These are phyloP conservation scores for Kuraishia cidri DNA, from an alignment of 805 yeast species.

Conservation along the genomic window DNA sequence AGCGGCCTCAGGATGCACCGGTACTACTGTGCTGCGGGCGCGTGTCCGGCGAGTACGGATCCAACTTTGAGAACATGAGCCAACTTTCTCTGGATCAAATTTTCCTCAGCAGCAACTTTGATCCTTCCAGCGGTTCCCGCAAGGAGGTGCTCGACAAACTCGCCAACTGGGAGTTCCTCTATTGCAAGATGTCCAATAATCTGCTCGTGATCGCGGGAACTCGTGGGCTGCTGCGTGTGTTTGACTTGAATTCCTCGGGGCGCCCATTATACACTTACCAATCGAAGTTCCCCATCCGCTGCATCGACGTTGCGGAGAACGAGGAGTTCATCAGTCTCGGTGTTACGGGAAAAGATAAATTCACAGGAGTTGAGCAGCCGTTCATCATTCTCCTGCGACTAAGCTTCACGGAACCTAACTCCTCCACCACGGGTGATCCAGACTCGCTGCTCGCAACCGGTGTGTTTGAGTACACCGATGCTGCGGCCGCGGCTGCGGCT, in stretches of 20 bases:
- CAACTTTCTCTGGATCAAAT: slow-evolving; percentile 12
- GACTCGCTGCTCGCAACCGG: slow-evolving; percentile 1
- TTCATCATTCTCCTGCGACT: slow-evolving; percentile 47
- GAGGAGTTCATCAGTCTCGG: slow-evolving; percentile 70
- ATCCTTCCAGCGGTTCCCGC: slow-evolving; percentile 7
- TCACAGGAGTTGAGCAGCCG: slow-evolving; percentile 66
- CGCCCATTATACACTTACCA: slow-evolving; percentile 58
- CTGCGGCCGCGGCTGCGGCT: background rate
- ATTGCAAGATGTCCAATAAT: slow-evolving; percentile 49
- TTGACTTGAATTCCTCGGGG: slow-evolving; percentile 50
- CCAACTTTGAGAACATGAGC: slow-evolving; percentile 28
- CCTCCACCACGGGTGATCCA: background rate
- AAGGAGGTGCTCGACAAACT: slow-evolving; percentile 23
- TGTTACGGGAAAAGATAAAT: slow-evolving; percentile 69
- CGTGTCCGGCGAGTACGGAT: slow-evolving; percentile 61
- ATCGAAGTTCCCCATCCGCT: slow-evolving; percentile 69
- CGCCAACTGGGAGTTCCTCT: slow-evolving; percentile 48
- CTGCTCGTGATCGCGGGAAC: slow-evolving; percentile 65
- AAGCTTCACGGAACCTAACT: slow-evolving; percentile 6
- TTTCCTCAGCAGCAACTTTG: slow-evolving; percentile 16
- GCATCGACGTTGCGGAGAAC: slow-evolving; percentile 61
- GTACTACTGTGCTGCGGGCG: slow-evolving; percentile 57
- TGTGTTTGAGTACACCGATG: background rate
- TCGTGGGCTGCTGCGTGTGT: slow-evolving; percentile 59
- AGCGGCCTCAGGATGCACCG: slow-evolving; percentile 39